Evolutionary conservation across 148 eudicot species (phyloP), one percentile per base, ranked within the genome.

Genomic region (Vaccinium corymbosum): DNA sequence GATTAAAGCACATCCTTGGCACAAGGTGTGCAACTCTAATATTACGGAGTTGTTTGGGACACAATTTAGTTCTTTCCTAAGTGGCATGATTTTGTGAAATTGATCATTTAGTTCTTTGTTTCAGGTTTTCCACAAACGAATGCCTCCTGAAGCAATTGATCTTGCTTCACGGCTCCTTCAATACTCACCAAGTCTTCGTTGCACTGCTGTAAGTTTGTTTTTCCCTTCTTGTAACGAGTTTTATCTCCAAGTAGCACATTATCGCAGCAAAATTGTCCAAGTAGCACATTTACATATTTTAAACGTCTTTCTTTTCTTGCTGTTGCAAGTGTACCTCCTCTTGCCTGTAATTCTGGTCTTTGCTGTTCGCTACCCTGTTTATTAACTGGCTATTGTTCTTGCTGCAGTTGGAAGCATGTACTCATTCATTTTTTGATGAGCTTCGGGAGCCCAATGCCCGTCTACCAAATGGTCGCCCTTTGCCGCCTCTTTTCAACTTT

Each of bases 1-100:
- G 82, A 93, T 95, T 52, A 95, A 95, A 86, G 94, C 98, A 82
- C 96, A 94, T 84, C 98, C 98, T 48, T 96, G 98, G 98, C 98
- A 96, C 83, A 96, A 96, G 98, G 98, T 96, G 87, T 66, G 72
- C 17, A 42, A 53, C 50, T 81, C 81, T 78, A 14, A 6, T 53
- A 46, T 71, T 25, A 42, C 0, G 46, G 7, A 42, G 46, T 55
- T 25, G 74, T 55, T 25, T 70, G 75, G 77, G 7, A 50, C 17
- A 9, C 78, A 4, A 4, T 5, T 77, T 80, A 46, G 15, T 82
- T 72, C 76, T 56, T 72, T 22, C 19, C 22, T 48, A 71, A 27
- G 42, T 82, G 29, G 70, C 57, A 27, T 35, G 70, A 74, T 78
- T 81, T 25, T n/a, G 15, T 68, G 51, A 51, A 75, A n/a, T 59